Evolutionary conservation across 2,329 filamentous ascomycete species (phyloP).

Genomic region (Apiospora malaysiana): DNA sequence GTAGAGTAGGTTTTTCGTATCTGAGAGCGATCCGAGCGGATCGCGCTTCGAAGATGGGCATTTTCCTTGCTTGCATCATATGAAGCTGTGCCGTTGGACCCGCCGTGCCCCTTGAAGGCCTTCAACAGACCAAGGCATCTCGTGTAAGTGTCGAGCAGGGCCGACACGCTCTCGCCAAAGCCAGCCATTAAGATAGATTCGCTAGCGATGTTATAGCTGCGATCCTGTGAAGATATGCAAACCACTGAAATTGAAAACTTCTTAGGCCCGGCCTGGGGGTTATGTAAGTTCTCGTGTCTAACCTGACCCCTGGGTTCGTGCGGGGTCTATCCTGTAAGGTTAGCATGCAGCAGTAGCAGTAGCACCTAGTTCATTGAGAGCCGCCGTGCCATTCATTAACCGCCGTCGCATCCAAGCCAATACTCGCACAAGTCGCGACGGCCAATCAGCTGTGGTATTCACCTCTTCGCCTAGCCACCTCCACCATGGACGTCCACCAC

Average conservation of each 20-base stretch:
- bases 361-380: not conserved
- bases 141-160: conserved; percentile 54
- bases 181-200: conserved; percentile 38
- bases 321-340: conserved; percentile 8
- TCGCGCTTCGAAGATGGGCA: conserved; percentile 42
- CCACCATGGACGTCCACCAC: not conserved
- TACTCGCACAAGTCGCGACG: not conserved
- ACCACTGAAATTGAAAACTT: not conserved
- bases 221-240: not conserved
- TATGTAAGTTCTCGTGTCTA: not conserved
- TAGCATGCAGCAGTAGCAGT: too few species aligned
- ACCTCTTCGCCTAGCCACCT: not conserved
- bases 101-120: conserved; percentile 35
- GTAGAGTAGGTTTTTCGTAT: conserved; percentile 51
- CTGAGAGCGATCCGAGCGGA: conserved; percentile 47
- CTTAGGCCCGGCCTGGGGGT: not conserved
- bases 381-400: not conserved
- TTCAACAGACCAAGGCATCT: conserved; percentile 51
- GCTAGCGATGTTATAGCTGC: not conserved
- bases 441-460: not conserved
- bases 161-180: conserved; percentile 51
- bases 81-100: conserved; percentile 22
- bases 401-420: not conserved
- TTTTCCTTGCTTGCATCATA: conserved; percentile 31
- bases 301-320: not conserved